Evolutionary conservation across 2,329 filamentous ascomycete species (phyloP), one percentile per base, ranked within the genome.

Genomic region (Arthrinium phaeospermum): DNA sequence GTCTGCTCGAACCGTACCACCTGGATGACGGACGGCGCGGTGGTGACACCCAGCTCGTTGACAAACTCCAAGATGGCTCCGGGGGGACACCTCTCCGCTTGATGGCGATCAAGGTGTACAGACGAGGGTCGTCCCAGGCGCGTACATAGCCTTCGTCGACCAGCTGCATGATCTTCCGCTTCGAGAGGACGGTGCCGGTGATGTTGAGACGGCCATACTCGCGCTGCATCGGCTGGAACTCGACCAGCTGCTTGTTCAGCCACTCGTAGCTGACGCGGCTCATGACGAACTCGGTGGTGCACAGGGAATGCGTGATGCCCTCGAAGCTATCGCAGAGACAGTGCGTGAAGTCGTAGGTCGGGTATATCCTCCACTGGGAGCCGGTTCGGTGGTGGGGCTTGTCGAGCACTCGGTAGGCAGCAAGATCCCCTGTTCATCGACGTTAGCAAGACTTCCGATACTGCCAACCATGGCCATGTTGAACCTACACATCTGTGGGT

Each of bases 301-400:
- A 98, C 27, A 98, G 86, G 19, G 93, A 96, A 85, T 98, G 96
- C 0, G 95, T 95, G 78, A 98, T 97, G 24, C 90, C 89, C 82
- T 99, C 96, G 75, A 98, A 94, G 76, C 93, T 95, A 87, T 98
- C 96, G 78, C 94, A 96, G 30, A 98, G 86, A 81, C 94, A 97
- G 85, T 97, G 94, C 0, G 93, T 93, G 80, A 97, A 97, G 81
- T 98, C 95, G 79, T 98, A 98, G 0, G 96, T 97, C 0, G 96
- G 96, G 81, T 98, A 98, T 75, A 98, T 97, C 82, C 91, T 92
- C 95, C 95, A 98, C 79, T 92, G 91, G 75, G 89, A 86, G 44
- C 93, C 94, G 0, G 95, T 97, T 47, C 94, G 90, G 82, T 94
- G 91, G 80, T 97, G 94, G 61, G 91, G 88, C 73, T 86, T 87